Percentiles rank a stretch among this genome's conserved stretches.
phyloP scores from a whole-genome alignment of 2,329 filamentous ascomycete species.

The Nemania abortiva region DNA sequence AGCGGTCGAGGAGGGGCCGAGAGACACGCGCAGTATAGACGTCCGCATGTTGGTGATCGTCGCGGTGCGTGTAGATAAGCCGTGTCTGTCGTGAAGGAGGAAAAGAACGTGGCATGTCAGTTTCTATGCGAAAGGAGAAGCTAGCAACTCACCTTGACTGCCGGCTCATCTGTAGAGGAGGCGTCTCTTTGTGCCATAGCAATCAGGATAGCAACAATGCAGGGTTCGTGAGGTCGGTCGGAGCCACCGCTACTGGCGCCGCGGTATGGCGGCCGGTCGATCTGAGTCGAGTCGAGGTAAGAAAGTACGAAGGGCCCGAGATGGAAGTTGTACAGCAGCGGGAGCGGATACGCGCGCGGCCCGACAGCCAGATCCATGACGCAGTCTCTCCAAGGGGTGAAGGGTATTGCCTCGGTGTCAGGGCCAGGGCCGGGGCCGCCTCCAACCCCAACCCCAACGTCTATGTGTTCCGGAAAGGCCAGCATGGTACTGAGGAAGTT shows the following conservation, averaged over 20 bases:
- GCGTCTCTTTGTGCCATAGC: conserved; percentile 7
- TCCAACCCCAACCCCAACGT: not conserved
- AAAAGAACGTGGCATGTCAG: not conserved
- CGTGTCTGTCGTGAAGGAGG: not conserved
- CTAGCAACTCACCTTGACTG: conserved; percentile 2
- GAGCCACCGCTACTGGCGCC: not conserved
- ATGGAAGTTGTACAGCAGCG: not conserved
- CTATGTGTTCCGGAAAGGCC: not conserved
- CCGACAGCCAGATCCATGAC: conserved; percentile 8
- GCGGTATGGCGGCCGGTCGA: not conserved
- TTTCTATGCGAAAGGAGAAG: not conserved
- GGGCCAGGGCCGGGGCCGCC: not conserved
- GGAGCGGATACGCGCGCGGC: conserved; percentile 10
- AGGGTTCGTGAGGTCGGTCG: conserved; percentile 48
- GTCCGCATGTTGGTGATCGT: conserved; percentile 10
- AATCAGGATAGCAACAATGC: conserved; percentile 27
- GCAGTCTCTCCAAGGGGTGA: not conserved
- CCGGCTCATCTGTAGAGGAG: not conserved
- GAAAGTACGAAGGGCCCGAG: conserved; percentile 8
- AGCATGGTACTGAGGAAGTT: conserved; percentile 2
- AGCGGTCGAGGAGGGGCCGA: conserved; percentile 22
- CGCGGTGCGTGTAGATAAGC: conserved; percentile 13
- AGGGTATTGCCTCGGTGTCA: conserved; percentile 1
- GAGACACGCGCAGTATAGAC: conserved; percentile 24
- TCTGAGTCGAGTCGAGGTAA: not conserved